Conservation (phyloP, 352 stramenopile species). For the Globisporangium spinosum region DNA sequence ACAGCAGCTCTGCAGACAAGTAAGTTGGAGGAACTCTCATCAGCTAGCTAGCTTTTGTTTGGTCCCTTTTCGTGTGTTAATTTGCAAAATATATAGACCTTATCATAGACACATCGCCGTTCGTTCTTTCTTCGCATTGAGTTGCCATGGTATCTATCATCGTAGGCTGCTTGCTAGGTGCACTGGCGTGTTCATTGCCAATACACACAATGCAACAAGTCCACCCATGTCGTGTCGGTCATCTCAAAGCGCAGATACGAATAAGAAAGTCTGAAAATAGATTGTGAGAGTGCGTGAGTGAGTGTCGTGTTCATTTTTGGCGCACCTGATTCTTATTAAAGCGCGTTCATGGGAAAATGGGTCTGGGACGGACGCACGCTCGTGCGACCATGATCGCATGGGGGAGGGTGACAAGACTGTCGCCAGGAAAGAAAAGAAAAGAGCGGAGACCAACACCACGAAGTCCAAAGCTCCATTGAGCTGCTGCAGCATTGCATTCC, state of each 20-base stretch:
- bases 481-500: constrained; percentile 1
- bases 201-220: not conserved
- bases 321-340: not conserved
- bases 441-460: not conserved
- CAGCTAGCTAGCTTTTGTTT: no score
- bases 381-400: not conserved
- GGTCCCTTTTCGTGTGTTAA: constrained; percentile 2
- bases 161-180: not conserved
- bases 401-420: not conserved
- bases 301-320: not conserved
- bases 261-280: not conserved
- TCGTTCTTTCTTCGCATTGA: not conserved
- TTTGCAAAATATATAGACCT: constrained; percentile 7
- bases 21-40: no score
- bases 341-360: not conserved
- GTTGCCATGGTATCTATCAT: not conserved
- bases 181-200: not conserved
- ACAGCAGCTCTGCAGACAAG: not conserved
- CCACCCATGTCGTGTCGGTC: not conserved
- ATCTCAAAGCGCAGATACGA: not conserved
- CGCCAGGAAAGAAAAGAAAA: not conserved
- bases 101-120: not conserved
- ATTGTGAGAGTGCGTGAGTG: not conserved
- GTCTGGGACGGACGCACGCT: constrained; percentile 1
- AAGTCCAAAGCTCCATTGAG: not conserved